phyloP scores from a whole-genome alignment of 257 asterid species.

The Avicennia marina region DNA sequence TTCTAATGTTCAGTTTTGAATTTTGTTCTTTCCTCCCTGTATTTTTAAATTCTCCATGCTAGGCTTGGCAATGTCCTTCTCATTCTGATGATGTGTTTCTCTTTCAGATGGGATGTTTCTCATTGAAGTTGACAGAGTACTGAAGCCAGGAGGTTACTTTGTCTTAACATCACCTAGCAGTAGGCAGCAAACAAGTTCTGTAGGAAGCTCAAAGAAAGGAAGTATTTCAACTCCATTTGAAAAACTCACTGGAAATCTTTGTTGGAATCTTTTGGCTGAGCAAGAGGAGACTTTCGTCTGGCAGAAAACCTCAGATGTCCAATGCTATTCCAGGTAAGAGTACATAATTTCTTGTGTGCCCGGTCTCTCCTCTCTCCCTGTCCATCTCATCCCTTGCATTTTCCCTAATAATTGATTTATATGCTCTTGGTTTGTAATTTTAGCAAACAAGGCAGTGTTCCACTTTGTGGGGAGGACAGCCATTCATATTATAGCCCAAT shows the following conservation, averaged over 20 bases:
- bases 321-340: constrained; percentile 72
- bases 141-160: constrained; percentile 94
- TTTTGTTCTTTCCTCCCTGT: constrained; percentile 5
- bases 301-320: constrained; percentile 76
- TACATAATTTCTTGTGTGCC: constrained; percentile 10
- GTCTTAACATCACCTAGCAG: constrained; percentile 77
- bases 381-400: not conserved
- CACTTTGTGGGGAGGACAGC: constrained; percentile 74
- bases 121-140: constrained; percentile 85
- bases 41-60: constrained; percentile 4
- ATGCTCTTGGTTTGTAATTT: constrained; percentile 19
- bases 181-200: too few relatives aligned
- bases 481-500: constrained; percentile 75
- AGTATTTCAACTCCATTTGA: constrained; percentile 50
- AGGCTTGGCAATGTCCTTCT: constrained; percentile 7
- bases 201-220: constrained; percentile 64
- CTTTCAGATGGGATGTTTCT: constrained; percentile 74
- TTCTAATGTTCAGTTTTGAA: constrained; percentile 9
- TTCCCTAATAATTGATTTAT: not conserved
- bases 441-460: constrained; percentile 41
- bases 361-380: constrained; percentile 7
- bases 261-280: constrained; percentile 76
- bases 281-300: constrained; percentile 83
- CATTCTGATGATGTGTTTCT: constrained; percentile 28
- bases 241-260: constrained; percentile 53